These are phyloP conservation scores for Artemisia argyi DNA, from an alignment of 129 eudicot genomes.

Conservation along the genomic window DNA sequence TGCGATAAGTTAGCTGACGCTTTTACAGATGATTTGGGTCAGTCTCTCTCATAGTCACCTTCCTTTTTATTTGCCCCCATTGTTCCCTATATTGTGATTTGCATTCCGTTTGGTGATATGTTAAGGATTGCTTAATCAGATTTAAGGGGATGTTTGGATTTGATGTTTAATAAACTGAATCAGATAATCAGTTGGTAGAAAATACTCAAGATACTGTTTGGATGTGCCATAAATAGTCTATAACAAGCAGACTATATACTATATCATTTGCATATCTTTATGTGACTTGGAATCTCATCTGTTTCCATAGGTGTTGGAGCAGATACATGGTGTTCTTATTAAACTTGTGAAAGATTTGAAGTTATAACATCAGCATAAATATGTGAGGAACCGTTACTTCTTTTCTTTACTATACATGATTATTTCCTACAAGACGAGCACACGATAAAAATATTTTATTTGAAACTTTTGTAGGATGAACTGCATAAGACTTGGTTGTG, in stretches of 20 bases:
- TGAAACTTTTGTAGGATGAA: conserved; percentile 59
- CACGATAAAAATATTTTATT: conserved; percentile 10
- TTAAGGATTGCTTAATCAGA: too few relatives aligned
- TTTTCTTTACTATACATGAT: neutral
- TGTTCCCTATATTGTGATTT: too few relatives aligned
- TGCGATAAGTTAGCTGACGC: too few relatives aligned
- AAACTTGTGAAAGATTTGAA: conserved; percentile 95
- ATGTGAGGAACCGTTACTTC: conserved; percentile 49
- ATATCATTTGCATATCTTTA: neutral
- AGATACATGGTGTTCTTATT: conserved; percentile 93
- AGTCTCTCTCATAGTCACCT: too few relatives aligned
- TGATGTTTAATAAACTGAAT: too few relatives aligned
- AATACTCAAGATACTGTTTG: too few relatives aligned
- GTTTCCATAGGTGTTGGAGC: conserved; percentile 79
- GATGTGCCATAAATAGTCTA: too few relatives aligned
- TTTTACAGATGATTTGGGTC: too few relatives aligned
- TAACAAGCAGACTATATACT: neutral
- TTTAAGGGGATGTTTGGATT: too few relatives aligned
- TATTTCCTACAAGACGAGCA: neutral
- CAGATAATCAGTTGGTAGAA: too few relatives aligned
- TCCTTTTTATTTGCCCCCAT: too few relatives aligned
- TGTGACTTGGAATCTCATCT: conserved; percentile 12
- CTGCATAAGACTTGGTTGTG: conserved; percentile 92
- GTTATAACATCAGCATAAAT: conserved; percentile 93
- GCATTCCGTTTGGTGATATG: too few relatives aligned